These are phyloP conservation scores for Phytophthora niederhauseri DNA, from an alignment of 352 stramenopile species.

Conservation along the genomic window DNA sequence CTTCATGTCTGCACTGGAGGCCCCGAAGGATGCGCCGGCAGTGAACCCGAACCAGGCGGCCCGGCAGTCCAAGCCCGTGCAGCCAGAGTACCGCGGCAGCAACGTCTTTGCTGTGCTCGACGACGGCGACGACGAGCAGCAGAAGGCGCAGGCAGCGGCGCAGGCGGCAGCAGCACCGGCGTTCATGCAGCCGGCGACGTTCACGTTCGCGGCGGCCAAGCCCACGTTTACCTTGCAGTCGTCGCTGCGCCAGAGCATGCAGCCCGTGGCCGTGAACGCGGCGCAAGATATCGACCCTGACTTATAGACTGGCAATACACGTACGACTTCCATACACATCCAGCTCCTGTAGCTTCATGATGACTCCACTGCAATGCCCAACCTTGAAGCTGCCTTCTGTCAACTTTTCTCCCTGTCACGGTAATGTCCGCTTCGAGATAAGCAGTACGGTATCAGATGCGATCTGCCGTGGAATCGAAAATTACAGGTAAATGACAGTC, in stretches of 20 bases:
- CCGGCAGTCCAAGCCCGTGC: constrained; percentile 35
- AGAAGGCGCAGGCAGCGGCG: constrained; percentile 14
- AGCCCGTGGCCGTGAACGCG: constrained; percentile 8
- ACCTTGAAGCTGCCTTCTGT: not conserved
- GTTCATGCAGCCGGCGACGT: constrained; percentile 76
- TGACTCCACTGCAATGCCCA: not conserved
- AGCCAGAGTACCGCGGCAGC: constrained; percentile 39
- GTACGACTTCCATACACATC: too few relatives aligned
- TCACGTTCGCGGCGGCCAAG: constrained; percentile 48
- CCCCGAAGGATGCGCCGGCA: constrained; percentile 44
- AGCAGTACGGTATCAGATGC: not conserved
- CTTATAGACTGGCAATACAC: constrained; percentile 41
- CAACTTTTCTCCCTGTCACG: not conserved
- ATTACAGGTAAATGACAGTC: not conserved
- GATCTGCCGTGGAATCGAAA: not conserved
- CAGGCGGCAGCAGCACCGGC: constrained; percentile 13
- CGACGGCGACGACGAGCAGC: constrained; percentile 49
- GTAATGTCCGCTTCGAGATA: not conserved
- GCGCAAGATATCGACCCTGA: constrained; percentile 59
- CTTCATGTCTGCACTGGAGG: constrained; percentile 67
- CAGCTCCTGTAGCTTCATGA: not conserved
- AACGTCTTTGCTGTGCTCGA: constrained; percentile 77
- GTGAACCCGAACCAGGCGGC: constrained; percentile 29
- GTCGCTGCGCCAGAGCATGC: constrained; percentile 29
- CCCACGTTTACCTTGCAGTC: constrained; percentile 33